Conservation (phyloP, 768 basidiomycete genomes). For the Mycena galericulata region DNA sequence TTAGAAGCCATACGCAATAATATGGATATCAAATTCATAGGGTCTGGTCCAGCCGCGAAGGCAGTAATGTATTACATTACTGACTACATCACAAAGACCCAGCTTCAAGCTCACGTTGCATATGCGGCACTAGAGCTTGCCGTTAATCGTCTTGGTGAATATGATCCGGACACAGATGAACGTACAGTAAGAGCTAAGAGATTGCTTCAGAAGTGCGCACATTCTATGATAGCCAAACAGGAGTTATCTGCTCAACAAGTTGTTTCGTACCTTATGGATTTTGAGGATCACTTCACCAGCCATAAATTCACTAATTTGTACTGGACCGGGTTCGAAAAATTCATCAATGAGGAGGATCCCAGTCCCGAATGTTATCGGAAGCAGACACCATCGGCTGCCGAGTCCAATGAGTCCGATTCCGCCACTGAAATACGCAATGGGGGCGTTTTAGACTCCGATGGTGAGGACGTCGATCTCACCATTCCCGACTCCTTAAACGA, state of each 20-base stretch:
- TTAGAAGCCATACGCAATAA: too few relatives aligned
- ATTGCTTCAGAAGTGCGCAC: conserved; percentile 41
- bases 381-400: too few relatives aligned
- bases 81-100: conserved; percentile 49
- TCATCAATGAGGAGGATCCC: too few relatives aligned
- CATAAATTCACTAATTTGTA: conserved; percentile 39
- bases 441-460: too few relatives aligned
- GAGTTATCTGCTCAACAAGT: conserved; percentile 45
- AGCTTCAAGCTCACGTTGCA: conserved; percentile 34
- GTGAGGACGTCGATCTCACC: too few relatives aligned
- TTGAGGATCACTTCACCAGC: conserved; percentile 44
- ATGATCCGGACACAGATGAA: not conserved
- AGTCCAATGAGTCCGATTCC: too few relatives aligned
- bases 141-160: conserved; percentile 30
- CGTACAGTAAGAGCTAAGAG: conserved; percentile 25
- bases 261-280: conserved; percentile 37
- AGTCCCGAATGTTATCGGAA: too few relatives aligned
- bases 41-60: conserved; percentile 43
- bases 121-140: conserved; percentile 27
- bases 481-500: too few relatives aligned
- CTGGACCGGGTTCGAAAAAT: conserved; percentile 32
- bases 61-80: conserved; percentile 48
- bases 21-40: conserved; percentile 15
- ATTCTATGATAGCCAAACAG: conserved; percentile 26
- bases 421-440: too few relatives aligned